Evolutionary conservation across 2,329 filamentous ascomycete species (phyloP).

Genomic region (Teratosphaeria gauchensis): DNA sequence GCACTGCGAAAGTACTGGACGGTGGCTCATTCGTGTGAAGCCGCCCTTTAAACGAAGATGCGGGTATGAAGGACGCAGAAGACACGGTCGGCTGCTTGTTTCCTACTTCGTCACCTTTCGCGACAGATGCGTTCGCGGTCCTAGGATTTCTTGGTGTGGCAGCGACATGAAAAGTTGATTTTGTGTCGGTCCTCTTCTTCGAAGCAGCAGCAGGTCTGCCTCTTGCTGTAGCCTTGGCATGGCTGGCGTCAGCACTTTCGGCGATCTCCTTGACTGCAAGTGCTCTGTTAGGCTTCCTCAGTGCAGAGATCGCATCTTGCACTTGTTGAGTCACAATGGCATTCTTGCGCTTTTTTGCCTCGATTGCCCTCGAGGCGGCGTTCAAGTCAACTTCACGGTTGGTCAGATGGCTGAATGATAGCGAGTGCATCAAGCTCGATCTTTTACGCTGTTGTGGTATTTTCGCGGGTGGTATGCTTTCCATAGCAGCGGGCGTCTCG

Average conservation of each 20-base stretch:
- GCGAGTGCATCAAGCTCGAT: constrained; percentile 26
- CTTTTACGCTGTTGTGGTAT: constrained; percentile 23
- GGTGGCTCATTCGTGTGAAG: constrained; percentile 10
- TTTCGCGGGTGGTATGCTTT: constrained; percentile 26
- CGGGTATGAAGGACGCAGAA: constrained; percentile 28
- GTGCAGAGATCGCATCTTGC: constrained; percentile 60
- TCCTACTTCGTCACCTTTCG: constrained; percentile 17
- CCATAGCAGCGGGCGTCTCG: constrained; percentile 46
- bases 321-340: constrained; percentile 60
- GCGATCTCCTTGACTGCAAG: constrained; percentile 57
- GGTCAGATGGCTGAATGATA: constrained; percentile 6
- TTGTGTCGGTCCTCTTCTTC: constrained; percentile 20
- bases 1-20: constrained; percentile 18
- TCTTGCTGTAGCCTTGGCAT: constrained; percentile 22
- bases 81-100: constrained; percentile 3
- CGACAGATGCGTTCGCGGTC: constrained; percentile 10
- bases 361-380: constrained; percentile 43
- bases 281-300: constrained; percentile 67
- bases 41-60: constrained; percentile 28
- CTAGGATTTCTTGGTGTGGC: constrained; percentile 33
- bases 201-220: constrained; percentile 2
- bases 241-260: constrained; percentile 56
- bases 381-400: constrained; percentile 47
- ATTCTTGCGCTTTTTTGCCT: constrained; percentile 54
- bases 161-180: constrained; percentile 29